Conservation (phyloP, 768 basidiomycete species). For the Brasilioporus rufonigricans region DNA sequence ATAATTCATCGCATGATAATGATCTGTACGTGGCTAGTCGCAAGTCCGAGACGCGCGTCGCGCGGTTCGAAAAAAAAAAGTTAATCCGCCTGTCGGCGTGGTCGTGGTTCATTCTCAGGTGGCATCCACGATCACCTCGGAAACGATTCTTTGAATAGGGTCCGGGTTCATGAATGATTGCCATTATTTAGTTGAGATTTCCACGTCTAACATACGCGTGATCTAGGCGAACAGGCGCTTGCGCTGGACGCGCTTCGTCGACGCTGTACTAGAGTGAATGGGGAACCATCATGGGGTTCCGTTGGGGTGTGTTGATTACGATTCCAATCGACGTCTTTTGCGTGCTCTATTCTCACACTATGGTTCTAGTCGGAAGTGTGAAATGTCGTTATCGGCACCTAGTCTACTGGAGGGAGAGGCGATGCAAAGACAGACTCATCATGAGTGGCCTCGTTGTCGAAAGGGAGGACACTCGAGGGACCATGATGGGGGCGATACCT, state of each 20-base stretch:
- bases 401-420: too few species aligned
- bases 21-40: not conserved
- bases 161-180: slow-evolving; percentile 19
- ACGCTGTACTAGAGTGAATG: slow-evolving; percentile 3
- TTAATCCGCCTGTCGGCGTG: not conserved
- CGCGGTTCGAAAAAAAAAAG: not conserved
- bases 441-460: not conserved
- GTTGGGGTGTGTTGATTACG: not conserved
- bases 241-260: not conserved
- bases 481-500: not conserved
- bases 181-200: slow-evolving; percentile 16
- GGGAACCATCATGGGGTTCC: not conserved
- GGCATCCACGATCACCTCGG: slow-evolving; percentile 30
- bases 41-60: not conserved
- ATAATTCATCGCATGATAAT: slow-evolving; percentile 29
- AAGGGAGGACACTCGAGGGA: not conserved
- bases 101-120: not conserved
- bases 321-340: not conserved
- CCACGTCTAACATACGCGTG: not conserved
- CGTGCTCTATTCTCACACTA: slow-evolving; percentile 17
- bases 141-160: slow-evolving; percentile 1
- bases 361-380: slow-evolving; percentile 1
- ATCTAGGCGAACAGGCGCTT: slow-evolving; percentile 4
- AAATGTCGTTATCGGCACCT: not conserved
- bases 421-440: too few species aligned